phyloP scores from a whole-genome alignment of 345 rosid genomes.

The Aquilaria sinensis region DNA sequence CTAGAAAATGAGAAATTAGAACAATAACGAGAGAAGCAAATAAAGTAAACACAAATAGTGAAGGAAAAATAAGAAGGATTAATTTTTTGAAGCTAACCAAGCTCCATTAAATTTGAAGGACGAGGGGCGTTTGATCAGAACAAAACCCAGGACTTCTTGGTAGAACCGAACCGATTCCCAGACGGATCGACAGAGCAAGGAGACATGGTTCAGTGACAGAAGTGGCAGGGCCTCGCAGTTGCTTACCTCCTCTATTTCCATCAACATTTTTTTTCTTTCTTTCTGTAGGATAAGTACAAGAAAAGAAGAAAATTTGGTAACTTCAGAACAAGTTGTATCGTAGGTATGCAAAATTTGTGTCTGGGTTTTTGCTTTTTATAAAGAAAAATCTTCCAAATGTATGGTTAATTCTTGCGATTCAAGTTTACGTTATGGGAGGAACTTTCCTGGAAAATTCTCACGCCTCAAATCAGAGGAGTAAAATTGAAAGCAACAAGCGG shows the following conservation, averaged over 20 bases:
- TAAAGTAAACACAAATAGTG: not conserved
- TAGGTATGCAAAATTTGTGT: too few relatives aligned
- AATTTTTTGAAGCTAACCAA: slow-evolving; percentile 22
- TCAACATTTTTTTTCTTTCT: not conserved
- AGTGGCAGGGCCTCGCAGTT: slow-evolving; percentile 34
- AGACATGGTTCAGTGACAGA: slow-evolving; percentile 48
- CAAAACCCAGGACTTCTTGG: slow-evolving; percentile 46
- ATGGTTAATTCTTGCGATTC: slow-evolving; percentile 6
- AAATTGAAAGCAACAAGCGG: too few relatives aligned
- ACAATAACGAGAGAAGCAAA: not conserved
- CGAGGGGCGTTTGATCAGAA: slow-evolving; percentile 52
- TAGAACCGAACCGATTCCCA: slow-evolving; percentile 38
- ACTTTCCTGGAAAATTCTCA: slow-evolving; percentile 35
- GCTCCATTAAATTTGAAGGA: slow-evolving; percentile 64
- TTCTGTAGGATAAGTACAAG: too few relatives aligned
- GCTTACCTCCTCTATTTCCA: slow-evolving; percentile 30
- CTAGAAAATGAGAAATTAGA: slow-evolving; percentile 10
- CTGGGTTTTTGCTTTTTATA: slow-evolving; percentile 14
- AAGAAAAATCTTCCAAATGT: not conserved
- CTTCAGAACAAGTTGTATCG: too few relatives aligned
- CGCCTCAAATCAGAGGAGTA: not conserved
- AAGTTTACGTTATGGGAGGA: slow-evolving; percentile 19
- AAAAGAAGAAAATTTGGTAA: too few relatives aligned
- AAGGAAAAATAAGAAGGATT: not conserved
- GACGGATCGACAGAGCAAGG: slow-evolving; percentile 45